These are phyloP conservation scores for Haplographium delicatum DNA, from an alignment of 495 filamentous ascomycete genomes.

Conservation along the genomic window DNA sequence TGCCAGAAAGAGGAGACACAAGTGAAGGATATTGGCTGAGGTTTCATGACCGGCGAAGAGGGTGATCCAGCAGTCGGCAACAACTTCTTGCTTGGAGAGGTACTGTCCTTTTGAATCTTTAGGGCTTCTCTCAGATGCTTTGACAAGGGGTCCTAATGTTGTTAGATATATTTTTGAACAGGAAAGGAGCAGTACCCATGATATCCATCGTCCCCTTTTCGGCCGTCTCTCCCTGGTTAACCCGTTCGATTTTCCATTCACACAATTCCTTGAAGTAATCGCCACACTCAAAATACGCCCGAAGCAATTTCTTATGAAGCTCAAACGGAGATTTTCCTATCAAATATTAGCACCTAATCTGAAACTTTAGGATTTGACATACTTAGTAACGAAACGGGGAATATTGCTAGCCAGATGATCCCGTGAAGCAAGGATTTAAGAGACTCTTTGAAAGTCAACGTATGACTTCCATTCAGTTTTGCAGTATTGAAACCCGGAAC, in stretches of 20 bases:
- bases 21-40: conserved; percentile 62
- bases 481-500: conserved; percentile 28
- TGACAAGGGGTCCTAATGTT: conserved; percentile 12
- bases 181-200: conserved; percentile 6
- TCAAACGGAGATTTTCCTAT: conserved; percentile 16
- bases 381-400: conserved; percentile 44
- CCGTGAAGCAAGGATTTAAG: conserved; percentile 30
- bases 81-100: conserved; percentile 43
- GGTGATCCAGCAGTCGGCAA: conserved; percentile 68
- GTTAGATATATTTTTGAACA: neutral
- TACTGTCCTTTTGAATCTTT: conserved; percentile 8
- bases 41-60: conserved; percentile 71
- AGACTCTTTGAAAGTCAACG: conserved; percentile 46
- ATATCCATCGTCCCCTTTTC: conserved; percentile 19
- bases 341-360: neutral
- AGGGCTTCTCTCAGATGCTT: conserved; percentile 8
- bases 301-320: conserved; percentile 8
- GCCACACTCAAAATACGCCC: conserved; percentile 7
- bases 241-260: conserved; percentile 10
- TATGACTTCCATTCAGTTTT: conserved; percentile 42
- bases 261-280: conserved; percentile 20
- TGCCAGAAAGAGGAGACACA: conserved; percentile 49
- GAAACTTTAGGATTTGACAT: neutral
- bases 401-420: conserved; percentile 50
- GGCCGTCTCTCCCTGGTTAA: conserved; percentile 3